These are phyloP conservation scores for Claviceps paspali DNA, from an alignment of 2,329 filamentous ascomycete genomes.

Conservation along the genomic window DNA sequence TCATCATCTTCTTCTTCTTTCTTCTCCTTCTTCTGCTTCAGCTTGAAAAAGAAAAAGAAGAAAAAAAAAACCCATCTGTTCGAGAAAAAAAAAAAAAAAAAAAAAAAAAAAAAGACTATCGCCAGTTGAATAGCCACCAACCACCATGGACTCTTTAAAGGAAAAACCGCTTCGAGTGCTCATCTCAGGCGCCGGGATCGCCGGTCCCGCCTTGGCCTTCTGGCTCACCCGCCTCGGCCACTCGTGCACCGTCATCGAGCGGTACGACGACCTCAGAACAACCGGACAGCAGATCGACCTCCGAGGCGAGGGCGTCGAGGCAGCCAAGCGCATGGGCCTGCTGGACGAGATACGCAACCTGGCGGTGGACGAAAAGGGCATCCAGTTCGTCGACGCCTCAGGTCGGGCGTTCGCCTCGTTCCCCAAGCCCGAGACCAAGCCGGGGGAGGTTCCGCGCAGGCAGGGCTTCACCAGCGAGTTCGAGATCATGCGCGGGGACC, in stretches of 20 bases:
- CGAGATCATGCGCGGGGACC: conserved; percentile 43
- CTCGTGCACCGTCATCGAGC: conserved; percentile 28
- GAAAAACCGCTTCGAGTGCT: conserved; percentile 28
- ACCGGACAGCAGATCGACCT: conserved; percentile 32
- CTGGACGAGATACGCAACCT: conserved; percentile 19
- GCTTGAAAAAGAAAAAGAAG: too few species aligned
- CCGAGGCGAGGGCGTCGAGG: conserved; percentile 24
- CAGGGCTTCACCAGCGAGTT: conserved; percentile 38
- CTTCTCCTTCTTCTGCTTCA: too few species aligned
- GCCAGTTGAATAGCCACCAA: too few species aligned
- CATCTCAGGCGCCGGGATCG: conserved; percentile 32
- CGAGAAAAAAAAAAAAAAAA: too few species aligned
- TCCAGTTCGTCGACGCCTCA: conserved; percentile 27
- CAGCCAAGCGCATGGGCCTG: conserved; percentile 25
- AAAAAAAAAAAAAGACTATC: too few species aligned
- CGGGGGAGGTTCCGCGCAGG: conserved; percentile 19
- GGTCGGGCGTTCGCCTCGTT: conserved; percentile 25
- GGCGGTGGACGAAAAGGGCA: conserved; percentile 31
- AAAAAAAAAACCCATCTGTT: too few species aligned
- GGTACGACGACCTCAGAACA: conserved; percentile 19
- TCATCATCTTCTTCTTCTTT: too few species aligned
- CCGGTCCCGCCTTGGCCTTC: conserved; percentile 26
- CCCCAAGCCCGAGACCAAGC: conserved; percentile 13
- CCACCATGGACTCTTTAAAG: not conserved
- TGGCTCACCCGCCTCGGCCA: conserved; percentile 23